Evolutionary conservation across 768 basidiomycete genomes (phyloP).

Genomic region (Trametes coccinea): DNA sequence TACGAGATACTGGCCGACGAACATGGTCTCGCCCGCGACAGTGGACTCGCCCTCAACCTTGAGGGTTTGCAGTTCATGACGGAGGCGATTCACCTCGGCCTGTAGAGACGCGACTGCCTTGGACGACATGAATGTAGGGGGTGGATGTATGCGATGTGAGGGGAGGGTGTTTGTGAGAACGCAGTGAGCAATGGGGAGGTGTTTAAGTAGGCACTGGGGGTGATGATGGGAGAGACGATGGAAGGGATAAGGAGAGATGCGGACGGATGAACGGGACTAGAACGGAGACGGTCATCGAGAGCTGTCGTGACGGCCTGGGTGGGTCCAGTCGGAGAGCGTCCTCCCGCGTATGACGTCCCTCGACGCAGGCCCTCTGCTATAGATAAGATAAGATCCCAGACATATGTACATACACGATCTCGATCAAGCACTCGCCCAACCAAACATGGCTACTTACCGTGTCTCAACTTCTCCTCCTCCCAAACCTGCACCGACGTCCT

Average conservation of each 20-base stretch:
- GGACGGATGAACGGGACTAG: neutral
- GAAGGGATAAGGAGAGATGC: constrained; percentile 4
- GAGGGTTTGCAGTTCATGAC: constrained; percentile 46
- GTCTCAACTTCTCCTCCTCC: too few relatives aligned
- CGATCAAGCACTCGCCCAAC: neutral
- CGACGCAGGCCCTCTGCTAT: neutral
- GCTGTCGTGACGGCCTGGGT: constrained; percentile 6
- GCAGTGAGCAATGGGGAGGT: neutral
- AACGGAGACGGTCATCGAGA: constrained; percentile 5
- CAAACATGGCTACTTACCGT: too few relatives aligned
- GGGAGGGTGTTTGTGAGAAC: neutral
- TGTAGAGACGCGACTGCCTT: constrained; percentile 37
- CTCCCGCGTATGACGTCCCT: constrained; percentile 1
- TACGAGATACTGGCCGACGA: constrained; percentile 61
- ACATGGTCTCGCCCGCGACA: constrained; percentile 41
- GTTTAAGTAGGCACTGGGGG: constrained; percentile 12
- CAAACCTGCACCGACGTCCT: too few relatives aligned
- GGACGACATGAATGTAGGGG: constrained; percentile 15
- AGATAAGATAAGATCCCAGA: constrained; percentile 18
- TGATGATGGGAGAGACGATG: neutral
- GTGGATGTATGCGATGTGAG: constrained; percentile 4
- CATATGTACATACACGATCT: neutral
- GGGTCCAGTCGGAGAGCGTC: constrained; percentile 8
- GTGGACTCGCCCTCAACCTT: constrained; percentile 37
- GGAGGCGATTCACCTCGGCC: constrained; percentile 48